phyloP scores from a whole-genome alignment of 2,329 filamentous ascomycete species.

The Penicillium janthinellum region DNA sequence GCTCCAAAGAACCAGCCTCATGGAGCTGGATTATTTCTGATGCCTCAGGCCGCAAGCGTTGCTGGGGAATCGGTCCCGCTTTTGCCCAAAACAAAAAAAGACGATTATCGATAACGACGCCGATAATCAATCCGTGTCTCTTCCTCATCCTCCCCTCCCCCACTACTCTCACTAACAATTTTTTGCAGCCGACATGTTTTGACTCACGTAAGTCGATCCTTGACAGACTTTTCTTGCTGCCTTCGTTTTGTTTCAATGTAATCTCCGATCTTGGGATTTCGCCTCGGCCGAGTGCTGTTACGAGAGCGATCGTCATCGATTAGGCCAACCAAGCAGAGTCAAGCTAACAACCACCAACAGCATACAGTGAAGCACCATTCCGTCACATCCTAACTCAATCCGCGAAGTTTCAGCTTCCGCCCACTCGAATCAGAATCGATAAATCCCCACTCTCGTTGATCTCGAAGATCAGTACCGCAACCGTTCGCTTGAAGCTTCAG shows the following conservation, averaged over 20 bases:
- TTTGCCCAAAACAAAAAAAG: slow-evolving; percentile 26
- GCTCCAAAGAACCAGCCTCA: neutral
- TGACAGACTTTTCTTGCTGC: too few species aligned
- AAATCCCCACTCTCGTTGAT: neutral
- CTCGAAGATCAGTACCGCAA: neutral
- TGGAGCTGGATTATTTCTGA: too few species aligned
- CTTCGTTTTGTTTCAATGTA: neutral
- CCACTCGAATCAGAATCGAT: neutral
- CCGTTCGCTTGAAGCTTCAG: neutral
- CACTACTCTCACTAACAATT: slow-evolving; percentile 7
- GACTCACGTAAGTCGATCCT: neutral
- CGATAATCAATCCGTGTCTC: slow-evolving; percentile 8
- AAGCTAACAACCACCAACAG: neutral
- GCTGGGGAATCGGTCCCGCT: slow-evolving; percentile 25
- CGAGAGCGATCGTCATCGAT: neutral
- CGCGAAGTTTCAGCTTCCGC: neutral
- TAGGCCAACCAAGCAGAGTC: neutral
- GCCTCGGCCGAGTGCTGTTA: neutral
- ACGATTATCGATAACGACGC: slow-evolving; percentile 26
- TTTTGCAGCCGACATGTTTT: neutral
- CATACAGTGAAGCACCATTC: neutral
- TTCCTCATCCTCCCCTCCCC: slow-evolving; percentile 8
- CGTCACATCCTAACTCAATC: neutral
- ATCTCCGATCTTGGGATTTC: neutral
- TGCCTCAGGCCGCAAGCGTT: slow-evolving; percentile 20